phyloP scores from a whole-genome alignment of 192 early-diverging fungal genomes.

The Oehlia diaphana region DNA sequence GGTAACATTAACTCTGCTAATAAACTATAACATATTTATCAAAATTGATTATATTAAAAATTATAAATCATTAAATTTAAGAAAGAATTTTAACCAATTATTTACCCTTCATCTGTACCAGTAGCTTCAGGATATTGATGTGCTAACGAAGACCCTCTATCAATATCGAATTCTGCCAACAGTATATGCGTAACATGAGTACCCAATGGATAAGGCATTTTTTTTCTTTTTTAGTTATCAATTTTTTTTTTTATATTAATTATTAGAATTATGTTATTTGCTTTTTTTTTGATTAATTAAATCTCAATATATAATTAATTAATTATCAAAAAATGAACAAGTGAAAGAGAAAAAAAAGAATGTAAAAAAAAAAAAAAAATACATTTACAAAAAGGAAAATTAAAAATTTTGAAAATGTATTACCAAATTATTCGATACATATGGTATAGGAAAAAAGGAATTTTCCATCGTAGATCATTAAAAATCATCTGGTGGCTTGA shows the following conservation, averaged over 20 bases:
- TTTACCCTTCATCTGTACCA: constrained; percentile 80
- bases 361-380: no score
- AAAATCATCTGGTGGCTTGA: not conserved
- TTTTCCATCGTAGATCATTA: not conserved
- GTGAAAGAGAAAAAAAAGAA: no score
- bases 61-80: not conserved
- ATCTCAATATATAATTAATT: no score
- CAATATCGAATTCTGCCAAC: constrained; percentile 94
- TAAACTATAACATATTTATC: constrained; percentile 43
- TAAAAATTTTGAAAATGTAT: not conserved
- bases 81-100: not conserved
- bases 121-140: constrained; percentile 87
- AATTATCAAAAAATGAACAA: no score
- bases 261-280: no score
- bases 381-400: no score
- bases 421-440: not conserved
- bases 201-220: constrained; percentile 17
- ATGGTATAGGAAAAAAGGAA: not conserved
- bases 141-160: constrained; percentile 82
- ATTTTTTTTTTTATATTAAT: no score
- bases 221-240: no score
- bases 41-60: not conserved
- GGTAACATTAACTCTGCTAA: constrained; percentile 97
- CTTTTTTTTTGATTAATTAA: no score
- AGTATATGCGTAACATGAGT: constrained; percentile 81